phyloP scores from a whole-genome alignment of 148 eudicot genomes.

The Gaultheria prostrata region DNA sequence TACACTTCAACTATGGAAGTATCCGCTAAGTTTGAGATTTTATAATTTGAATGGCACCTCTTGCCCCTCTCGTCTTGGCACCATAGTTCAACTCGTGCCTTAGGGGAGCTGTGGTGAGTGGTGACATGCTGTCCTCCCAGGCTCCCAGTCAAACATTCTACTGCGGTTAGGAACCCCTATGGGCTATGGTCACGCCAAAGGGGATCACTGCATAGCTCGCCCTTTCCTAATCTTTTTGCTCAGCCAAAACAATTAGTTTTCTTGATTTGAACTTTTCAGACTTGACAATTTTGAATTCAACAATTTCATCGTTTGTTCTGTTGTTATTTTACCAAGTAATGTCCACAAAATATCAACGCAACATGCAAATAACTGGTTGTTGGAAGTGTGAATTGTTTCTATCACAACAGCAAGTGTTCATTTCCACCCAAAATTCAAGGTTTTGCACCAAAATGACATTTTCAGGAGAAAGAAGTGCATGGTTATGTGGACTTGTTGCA shows the following conservation, averaged over 20 bases:
- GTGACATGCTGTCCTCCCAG: background rate
- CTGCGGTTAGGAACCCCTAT: background rate
- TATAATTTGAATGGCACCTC: background rate
- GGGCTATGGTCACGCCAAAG: background rate
- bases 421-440: background rate
- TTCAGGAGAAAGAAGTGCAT: conserved; percentile 50
- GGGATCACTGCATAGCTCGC: background rate
- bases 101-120: too few species aligned
- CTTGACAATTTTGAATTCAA: background rate
- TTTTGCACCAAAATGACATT: background rate
- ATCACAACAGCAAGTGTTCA: background rate
- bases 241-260: background rate
- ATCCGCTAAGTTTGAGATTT: background rate
- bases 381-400: background rate
- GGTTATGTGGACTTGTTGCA: conserved; percentile 50
- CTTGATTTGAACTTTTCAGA: background rate
- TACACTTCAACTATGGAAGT: background rate
- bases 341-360: background rate
- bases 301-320: background rate
- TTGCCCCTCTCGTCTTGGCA: background rate
- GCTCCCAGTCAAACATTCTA: background rate
- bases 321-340: background rate
- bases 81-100: background rate
- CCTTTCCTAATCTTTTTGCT: background rate
- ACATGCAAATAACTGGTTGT: background rate